Percentiles rank a stretch among this genome's conserved stretches.
phyloP scores from a whole-genome alignment of 257 asterid genomes.

The Solanum paucissectum region DNA sequence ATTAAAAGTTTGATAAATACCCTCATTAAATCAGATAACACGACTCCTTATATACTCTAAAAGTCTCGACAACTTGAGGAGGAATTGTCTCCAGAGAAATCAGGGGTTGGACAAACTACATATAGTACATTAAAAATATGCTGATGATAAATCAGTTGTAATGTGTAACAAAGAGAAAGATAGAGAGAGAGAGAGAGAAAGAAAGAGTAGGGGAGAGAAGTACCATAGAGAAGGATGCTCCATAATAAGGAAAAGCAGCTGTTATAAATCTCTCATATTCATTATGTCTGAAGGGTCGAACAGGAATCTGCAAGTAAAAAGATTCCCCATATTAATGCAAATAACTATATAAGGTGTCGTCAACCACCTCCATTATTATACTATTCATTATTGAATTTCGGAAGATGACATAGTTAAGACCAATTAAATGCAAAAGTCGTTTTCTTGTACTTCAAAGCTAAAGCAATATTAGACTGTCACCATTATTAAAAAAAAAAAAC shows the following conservation, averaged over 20 bases:
- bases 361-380: background rate
- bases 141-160: background rate
- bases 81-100: background rate
- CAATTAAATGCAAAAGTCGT: background rate
- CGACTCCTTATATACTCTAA: background rate
- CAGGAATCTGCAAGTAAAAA: constrained; percentile 66
- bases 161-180: background rate
- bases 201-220: background rate
- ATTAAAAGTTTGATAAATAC: background rate
- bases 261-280: constrained; percentile 85
- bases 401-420: background rate
- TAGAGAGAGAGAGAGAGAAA: background rate
- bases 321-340: background rate
- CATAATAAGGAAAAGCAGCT: constrained; percentile 84
- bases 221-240: constrained; percentile 85
- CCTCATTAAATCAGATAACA: background rate
- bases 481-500: background rate
- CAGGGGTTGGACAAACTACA: background rate
- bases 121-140: background rate
- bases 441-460: background rate
- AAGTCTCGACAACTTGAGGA: background rate
- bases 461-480: background rate
- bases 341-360: background rate
- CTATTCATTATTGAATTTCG: background rate
- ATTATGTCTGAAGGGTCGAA: constrained; percentile 84